Percentiles rank a stretch among this genome's conserved stretches.
Evolutionary conservation across 2,329 filamentous ascomycete genomes (phyloP).

Genomic region (Chrysoporthe cubensis): DNA sequence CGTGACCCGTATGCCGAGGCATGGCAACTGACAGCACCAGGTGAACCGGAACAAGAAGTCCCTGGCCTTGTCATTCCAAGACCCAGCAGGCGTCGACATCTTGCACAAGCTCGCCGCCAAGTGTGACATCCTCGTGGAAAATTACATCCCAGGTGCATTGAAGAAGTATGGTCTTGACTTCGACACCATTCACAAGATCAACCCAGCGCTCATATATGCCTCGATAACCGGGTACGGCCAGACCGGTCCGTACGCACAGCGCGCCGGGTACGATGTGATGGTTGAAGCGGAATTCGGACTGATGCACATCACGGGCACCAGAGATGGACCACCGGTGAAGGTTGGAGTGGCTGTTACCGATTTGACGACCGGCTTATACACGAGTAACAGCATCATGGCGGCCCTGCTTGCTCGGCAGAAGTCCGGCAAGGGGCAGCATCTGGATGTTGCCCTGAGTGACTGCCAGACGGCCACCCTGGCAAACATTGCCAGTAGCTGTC

Average conservation of each 20-base stretch:
- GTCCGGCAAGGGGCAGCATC: constrained; percentile 84
- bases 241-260: constrained; percentile 83
- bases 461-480: constrained; percentile 92
- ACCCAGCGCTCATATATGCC: constrained; percentile 87
- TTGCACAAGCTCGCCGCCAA: constrained; percentile 82
- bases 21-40: constrained; percentile 48
- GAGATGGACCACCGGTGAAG: constrained; percentile 93
- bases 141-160: constrained; percentile 88
- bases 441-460: constrained; percentile 89
- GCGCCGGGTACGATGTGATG: constrained; percentile 98
- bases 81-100: constrained; percentile 81
- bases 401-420: constrained; percentile 76
- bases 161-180: constrained; percentile 94
- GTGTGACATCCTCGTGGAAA: constrained; percentile 94
- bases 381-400: constrained; percentile 94
- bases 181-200: constrained; percentile 76
- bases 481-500: constrained; percentile 90
- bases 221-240: constrained; percentile 98
- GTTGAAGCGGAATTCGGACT: constrained; percentile 97
- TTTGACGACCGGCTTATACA: constrained; percentile 92
- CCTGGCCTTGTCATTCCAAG: constrained; percentile 86
- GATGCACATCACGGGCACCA: constrained; percentile 95
- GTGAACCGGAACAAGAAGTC: constrained; percentile 98
- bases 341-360: constrained; percentile 97
- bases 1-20: background rate